Evolutionary conservation across 2,329 filamentous ascomycete genomes (phyloP), one percentile per base, ranked within the genome.

Genomic region (Juglanconis oblonga): DNA sequence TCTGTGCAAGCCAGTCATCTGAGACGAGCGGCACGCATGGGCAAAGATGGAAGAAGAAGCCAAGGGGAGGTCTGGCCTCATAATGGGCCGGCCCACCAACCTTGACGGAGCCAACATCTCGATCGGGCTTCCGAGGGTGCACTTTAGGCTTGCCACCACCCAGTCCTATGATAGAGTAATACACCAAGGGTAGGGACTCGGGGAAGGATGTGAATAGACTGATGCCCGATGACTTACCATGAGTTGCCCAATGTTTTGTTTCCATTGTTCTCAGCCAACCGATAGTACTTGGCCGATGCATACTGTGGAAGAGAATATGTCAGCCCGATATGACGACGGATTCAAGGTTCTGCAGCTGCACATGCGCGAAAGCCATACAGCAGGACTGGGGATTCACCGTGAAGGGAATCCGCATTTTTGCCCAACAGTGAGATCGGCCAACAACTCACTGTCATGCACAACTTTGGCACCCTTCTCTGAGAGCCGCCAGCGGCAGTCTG

Each of bases 181-280:
- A 52, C 53, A 47, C 42, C 52, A 48, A 29, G 44, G 53, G 51
- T 49, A 57, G 50, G 11, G 13, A 47, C 17, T 38, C 29, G 10
- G n/a, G 17, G 8, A 42, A n/a, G 62, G 56, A 62, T 62, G 52
- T 53, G 55, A 60, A 67, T 64, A 55, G 64, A 55, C 38, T 10
- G 38, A 42, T 42, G 61, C 61, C 62, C 58, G 65, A 58, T 64
- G 62, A 84, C 90, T 75, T 87, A 97, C 94, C 95, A 99, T 68
- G 91, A 90, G 78, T 98, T 97, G 64, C 95, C 95, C 65, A 98
- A 80, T 58, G 87, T 92, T 80, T 96, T 97, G 76, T 88, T 90
- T 54, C 94, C 94, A 71, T 88, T 90, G 70, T 91, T 82, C 77
- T 98, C 95, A 42, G 95, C 93, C 70, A 94, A 83, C 70, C 94